phyloP scores from a whole-genome alignment of 2,329 filamentous ascomycete species.

The Akanthomyces muscarius region DNA sequence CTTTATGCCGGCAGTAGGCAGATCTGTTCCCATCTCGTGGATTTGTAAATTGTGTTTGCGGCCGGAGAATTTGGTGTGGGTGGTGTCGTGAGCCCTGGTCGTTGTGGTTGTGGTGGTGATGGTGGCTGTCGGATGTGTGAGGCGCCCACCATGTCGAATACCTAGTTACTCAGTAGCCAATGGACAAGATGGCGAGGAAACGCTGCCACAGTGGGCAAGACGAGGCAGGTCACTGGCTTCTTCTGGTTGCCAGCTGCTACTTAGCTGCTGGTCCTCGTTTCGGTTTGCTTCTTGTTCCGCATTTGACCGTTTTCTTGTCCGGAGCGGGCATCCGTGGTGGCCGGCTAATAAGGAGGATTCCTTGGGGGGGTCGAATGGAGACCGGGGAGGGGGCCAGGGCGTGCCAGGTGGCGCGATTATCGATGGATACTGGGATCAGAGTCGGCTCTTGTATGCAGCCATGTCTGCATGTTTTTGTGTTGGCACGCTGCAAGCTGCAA shows the following conservation, averaged over 20 bases:
- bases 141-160: not conserved
- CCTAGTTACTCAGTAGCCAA: not conserved
- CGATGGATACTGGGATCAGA: slow-evolving; percentile 1
- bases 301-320: not conserved
- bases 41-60: not conserved
- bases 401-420: slow-evolving; percentile 8
- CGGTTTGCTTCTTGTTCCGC: not conserved
- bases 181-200: not conserved
- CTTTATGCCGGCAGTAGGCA: not conserved
- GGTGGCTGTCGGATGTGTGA: slow-evolving; percentile 7
- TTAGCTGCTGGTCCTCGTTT: not conserved
- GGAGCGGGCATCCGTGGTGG: not conserved
- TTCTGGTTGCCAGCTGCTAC: not conserved
- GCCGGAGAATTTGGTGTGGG: not conserved
- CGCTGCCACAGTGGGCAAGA: too few species aligned
- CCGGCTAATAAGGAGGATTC: slow-evolving; percentile 4
- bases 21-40: not conserved
- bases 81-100: not conserved
- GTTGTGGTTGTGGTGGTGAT: not conserved
- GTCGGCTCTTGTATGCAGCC: slow-evolving; percentile 5
- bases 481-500: not conserved
- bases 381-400: not conserved
- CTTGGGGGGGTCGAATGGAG: not conserved
- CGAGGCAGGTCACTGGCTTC: not conserved
- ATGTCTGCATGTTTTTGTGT: slow-evolving; percentile 4